A percentile compares a stretch with the other conserved stretches of the same genome.
phyloP scores from a whole-genome alignment of 805 yeast species.

The Cyberlindnera americana region DNA sequence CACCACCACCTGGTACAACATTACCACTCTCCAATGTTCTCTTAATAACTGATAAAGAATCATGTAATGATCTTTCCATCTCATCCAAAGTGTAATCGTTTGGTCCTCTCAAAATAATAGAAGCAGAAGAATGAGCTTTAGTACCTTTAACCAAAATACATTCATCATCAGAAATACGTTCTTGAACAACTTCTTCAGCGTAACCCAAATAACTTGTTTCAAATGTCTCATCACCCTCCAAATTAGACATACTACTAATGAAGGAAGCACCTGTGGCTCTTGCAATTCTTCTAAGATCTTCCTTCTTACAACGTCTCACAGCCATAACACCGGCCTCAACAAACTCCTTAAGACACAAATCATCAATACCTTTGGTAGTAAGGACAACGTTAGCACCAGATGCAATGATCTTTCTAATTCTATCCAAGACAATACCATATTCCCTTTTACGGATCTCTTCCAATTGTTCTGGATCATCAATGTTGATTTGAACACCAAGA shows the following conservation, averaged over 20 bases:
- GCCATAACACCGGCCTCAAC: slow-evolving; percentile 86
- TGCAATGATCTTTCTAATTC: slow-evolving; percentile 84
- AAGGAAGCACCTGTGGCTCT: slow-evolving; percentile 97
- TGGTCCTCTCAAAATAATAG: slow-evolving; percentile 92
- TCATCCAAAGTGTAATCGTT: slow-evolving; percentile 95
- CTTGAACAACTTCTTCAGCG: slow-evolving; percentile 92
- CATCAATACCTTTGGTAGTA: slow-evolving; percentile 94
- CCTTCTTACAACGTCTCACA: slow-evolving; percentile 93
- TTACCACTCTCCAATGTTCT: slow-evolving; percentile 91
- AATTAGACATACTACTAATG: slow-evolving; percentile 79
- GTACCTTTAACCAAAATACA: slow-evolving; percentile 91
- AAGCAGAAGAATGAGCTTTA: slow-evolving; percentile 90
- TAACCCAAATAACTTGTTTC: slow-evolving; percentile 77
- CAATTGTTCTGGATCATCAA: slow-evolving; percentile 95
- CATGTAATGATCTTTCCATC: slow-evolving; percentile 97
- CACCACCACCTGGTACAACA: slow-evolving; percentile 99
- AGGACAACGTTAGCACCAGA: slow-evolving; percentile 88
- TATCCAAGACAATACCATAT: slow-evolving; percentile 64
- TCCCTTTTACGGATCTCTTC: slow-evolving; percentile 89
- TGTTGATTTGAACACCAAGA: slow-evolving; percentile 94
- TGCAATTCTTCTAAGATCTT: slow-evolving; percentile 94
- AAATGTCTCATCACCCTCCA: slow-evolving; percentile 89
- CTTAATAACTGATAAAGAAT: slow-evolving; percentile 90
- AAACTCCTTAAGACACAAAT: slow-evolving; percentile 94
- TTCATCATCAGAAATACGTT: slow-evolving; percentile 90